phyloP scores from a whole-genome alignment of 495 filamentous ascomycete species.

The Lophiotrema nucula region DNA sequence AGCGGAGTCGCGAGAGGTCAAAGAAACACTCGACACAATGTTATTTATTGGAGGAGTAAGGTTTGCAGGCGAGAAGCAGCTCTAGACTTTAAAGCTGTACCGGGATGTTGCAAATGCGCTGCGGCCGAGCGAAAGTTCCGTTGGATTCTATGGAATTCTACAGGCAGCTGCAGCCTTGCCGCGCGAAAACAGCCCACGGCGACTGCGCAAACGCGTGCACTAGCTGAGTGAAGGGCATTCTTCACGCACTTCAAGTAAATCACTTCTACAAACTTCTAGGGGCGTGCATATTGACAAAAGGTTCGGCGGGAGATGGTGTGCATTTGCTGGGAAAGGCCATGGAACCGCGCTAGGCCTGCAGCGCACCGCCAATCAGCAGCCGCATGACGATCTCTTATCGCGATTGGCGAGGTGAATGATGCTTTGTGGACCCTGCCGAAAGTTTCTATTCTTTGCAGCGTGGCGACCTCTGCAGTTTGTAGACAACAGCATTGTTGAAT shows the following conservation, averaged over 20 bases:
- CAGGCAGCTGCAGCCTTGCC: constrained; percentile 25
- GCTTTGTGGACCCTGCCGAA: neutral
- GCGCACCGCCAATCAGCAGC: neutral
- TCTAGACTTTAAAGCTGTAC: constrained; percentile 13
- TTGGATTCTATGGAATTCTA: constrained; percentile 29
- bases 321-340: neutral
- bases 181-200: neutral
- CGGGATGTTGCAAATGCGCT: constrained; percentile 24
- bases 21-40: neutral
- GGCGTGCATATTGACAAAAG: no score
- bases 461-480: neutral
- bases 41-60: neutral
- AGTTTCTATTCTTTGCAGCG: neutral
- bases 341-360: constrained; percentile 7
- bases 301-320: neutral
- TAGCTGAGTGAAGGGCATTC: no score
- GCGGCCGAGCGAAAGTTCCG: constrained; percentile 27
- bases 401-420: constrained; percentile 13
- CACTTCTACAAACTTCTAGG: no score
- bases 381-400: neutral
- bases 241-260: no score
- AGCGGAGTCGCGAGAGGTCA: neutral
- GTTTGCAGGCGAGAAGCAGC: constrained; percentile 8
- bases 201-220: neutral
- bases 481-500: constrained; percentile 42